Evolutionary conservation across 176 grass and related monocot species (phyloP).

Genomic region (Panicum miliaceum): DNA sequence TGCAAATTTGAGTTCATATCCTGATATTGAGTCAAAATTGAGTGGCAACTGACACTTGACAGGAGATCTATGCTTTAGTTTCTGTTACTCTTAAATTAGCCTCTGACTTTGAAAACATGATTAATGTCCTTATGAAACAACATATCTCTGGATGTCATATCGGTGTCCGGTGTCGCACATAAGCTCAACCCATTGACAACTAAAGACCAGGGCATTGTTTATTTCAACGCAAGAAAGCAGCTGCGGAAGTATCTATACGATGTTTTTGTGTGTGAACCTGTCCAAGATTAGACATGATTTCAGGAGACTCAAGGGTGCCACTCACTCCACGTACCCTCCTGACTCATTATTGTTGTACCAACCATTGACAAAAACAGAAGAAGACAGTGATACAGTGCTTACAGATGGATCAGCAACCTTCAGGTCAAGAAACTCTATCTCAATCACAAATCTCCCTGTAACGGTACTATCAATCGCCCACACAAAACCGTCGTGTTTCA

Average conservation of each 20-base stretch:
- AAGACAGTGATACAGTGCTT: slow-evolving; percentile 54
- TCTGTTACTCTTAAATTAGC: not conserved
- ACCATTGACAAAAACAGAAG: slow-evolving; percentile 52
- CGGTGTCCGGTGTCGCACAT: not conserved
- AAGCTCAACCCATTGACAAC: slow-evolving; percentile 11
- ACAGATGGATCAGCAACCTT: slow-evolving; percentile 76
- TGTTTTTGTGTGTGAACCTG: not conserved
- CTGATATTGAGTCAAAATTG: not conserved
- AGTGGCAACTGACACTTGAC: not conserved
- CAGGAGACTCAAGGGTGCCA: slow-evolving; percentile 29
- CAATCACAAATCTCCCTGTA: slow-evolving; percentile 88
- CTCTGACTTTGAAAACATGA: not conserved
- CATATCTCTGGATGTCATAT: not conserved
- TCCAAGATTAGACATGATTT: slow-evolving; percentile 22
- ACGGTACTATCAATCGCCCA: slow-evolving; percentile 78
- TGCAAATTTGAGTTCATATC: not conserved
- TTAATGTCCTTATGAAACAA: slow-evolving; percentile 10
- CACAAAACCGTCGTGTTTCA: slow-evolving; percentile 93
- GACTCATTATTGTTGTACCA: slow-evolving; percentile 41
- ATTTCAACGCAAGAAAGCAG: slow-evolving; percentile 36
- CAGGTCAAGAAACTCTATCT: slow-evolving; percentile 94
- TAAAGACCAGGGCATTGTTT: not conserved
- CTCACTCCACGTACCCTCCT: slow-evolving; percentile 36
- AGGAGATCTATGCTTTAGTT: not conserved
- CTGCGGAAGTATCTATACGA: slow-evolving; percentile 23